phyloP scores from a whole-genome alignment of 2,329 filamentous ascomycete genomes.

The Emericellopsis cladophorae region DNA sequence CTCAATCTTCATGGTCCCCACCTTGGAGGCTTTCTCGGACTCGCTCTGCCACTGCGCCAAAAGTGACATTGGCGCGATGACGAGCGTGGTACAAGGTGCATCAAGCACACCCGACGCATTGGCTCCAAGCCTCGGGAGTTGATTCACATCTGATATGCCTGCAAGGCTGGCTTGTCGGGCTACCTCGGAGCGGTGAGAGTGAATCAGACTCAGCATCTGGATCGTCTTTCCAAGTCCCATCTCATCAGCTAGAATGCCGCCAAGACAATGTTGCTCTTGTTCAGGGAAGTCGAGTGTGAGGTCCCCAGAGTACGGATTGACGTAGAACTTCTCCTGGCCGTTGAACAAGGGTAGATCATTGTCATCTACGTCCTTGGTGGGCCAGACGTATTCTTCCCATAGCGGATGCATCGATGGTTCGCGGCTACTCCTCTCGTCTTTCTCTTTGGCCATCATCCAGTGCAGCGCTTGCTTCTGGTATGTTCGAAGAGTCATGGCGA shows the following conservation, averaged over 20 bases:
- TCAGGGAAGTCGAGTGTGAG: constrained; percentile 82
- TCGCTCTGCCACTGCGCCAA: constrained; percentile 97
- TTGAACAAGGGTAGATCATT: constrained; percentile 54
- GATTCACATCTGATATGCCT: constrained; percentile 34
- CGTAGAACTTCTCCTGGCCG: constrained; percentile 67
- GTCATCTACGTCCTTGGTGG: constrained; percentile 75
- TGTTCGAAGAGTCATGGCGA: constrained; percentile 70
- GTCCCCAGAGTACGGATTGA: constrained; percentile 95
- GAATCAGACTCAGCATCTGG: constrained; percentile 90
- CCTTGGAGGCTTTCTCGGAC: constrained; percentile 76
- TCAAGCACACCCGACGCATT: constrained; percentile 43
- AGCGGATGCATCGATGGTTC: constrained; percentile 87
- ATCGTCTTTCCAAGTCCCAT: constrained; percentile 99
- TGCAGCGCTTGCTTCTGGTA: constrained; percentile 93
- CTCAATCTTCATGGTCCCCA: constrained; percentile 70
- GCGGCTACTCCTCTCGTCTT: constrained; percentile 56
- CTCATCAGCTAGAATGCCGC: constrained; percentile 87
- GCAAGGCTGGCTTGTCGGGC: constrained; percentile 22
- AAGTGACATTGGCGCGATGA: constrained; percentile 93
- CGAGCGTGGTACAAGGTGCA: constrained; percentile 82
- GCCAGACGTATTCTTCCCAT: constrained; percentile 95
- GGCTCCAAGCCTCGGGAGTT: constrained; percentile 48
- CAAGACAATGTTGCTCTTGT: constrained; percentile 89
- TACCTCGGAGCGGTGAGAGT: constrained; percentile 60
- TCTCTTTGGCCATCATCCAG: constrained; percentile 96